Conservation (phyloP, 2,329 filamentous ascomycete species). For the Apiospora phragmitis region DNA sequence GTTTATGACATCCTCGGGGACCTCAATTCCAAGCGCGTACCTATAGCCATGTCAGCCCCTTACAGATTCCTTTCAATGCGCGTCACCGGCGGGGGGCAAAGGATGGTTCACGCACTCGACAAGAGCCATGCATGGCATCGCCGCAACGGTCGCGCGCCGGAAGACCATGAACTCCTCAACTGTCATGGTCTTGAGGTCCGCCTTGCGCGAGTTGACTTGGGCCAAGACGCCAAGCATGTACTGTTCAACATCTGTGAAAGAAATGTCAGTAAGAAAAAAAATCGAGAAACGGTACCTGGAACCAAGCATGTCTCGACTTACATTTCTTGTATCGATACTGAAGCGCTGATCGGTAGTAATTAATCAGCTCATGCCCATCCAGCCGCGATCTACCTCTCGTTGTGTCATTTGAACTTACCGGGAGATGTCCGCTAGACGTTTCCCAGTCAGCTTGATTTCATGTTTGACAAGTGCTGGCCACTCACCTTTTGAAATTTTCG, state of each 20-base stretch:
- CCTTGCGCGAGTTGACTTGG: conserved; percentile 21
- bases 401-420: background rate
- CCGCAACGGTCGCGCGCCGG: conserved; percentile 20
- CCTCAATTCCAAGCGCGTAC: conserved; percentile 16
- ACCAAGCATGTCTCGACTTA: background rate
- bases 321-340: conserved; percentile 18
- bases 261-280: background rate
- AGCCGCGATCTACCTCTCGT: background rate
- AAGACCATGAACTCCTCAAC: conserved; percentile 23
- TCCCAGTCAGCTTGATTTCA: background rate
- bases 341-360: background rate
- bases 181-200: conserved; percentile 11
- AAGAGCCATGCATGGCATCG: conserved; percentile 21
- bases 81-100: background rate
- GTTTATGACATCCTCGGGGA: conserved; percentile 20
- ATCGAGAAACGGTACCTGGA: too few species aligned
- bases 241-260: conserved; percentile 9
- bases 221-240: conserved; percentile 22
- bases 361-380: background rate
- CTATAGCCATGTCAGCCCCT: background rate
- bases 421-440: background rate
- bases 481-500: conserved; percentile 20
- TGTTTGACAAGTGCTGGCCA: too few species aligned
- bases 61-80: background rate
- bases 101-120: conserved; percentile 17